A percentile compares a stretch with the other conserved stretches of the same genome.
Conservation (phyloP, 148 eudicot species). For the Chenopodium berlandieri region DNA sequence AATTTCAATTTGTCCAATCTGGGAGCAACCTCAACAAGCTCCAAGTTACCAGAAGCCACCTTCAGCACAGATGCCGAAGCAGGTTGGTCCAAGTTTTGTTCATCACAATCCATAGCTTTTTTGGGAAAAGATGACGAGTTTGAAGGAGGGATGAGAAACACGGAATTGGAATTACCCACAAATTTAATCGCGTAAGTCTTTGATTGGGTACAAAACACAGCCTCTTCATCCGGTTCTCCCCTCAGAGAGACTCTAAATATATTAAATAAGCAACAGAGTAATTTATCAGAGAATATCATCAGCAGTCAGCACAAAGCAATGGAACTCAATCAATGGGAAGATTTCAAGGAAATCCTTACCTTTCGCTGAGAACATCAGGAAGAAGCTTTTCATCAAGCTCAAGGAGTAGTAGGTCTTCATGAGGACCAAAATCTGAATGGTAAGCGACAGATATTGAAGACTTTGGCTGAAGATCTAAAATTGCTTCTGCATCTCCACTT, state of each 20-base stretch:
- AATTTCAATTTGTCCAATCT: conserved; percentile 72
- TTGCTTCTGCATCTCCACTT: conserved; percentile 66
- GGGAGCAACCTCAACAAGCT: conserved; percentile 83
- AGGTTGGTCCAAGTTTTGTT: conserved; percentile 31
- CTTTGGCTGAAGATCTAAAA: conserved; percentile 55
- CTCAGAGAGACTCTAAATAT: conserved; percentile 61
- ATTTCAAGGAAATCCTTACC: conserved; percentile 33
- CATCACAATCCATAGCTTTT: conserved; percentile 34
- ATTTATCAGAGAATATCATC: neutral
- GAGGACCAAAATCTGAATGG: conserved; percentile 77
- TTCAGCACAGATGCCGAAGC: conserved; percentile 56
- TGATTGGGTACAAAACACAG: conserved; percentile 77
- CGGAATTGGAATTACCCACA: conserved; percentile 89
- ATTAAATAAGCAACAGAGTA: conserved; percentile 2
- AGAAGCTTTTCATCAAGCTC: conserved; percentile 92
- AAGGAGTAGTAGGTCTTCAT: conserved; percentile 73
- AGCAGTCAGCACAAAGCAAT: neutral
- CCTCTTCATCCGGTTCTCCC: conserved; percentile 88
- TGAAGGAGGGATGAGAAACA: conserved; percentile 75
- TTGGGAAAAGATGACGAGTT: conserved; percentile 27
- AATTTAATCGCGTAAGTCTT: conserved; percentile 82
- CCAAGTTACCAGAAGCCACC: conserved; percentile 76
- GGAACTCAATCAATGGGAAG: neutral
- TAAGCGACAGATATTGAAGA: conserved; percentile 66
- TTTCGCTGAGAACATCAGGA: conserved; percentile 65